Evolutionary conservation across 306 rosid species (phyloP).

Genomic region (Trifolium dubium): DNA sequence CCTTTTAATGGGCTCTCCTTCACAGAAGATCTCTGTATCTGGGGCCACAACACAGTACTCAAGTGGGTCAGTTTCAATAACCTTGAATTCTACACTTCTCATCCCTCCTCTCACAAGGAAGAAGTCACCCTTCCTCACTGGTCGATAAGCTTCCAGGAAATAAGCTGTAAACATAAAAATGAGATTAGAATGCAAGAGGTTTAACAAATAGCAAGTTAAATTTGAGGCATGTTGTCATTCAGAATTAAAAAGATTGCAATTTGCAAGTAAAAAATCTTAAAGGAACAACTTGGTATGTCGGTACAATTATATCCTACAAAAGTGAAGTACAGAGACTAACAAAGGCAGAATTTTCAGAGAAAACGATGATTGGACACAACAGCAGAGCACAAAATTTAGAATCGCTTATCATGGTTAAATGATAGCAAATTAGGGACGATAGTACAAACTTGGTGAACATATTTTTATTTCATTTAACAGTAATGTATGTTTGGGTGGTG

Average conservation of each 20-base stretch:
- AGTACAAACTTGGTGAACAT: neutral
- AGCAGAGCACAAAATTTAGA: constrained; percentile 1
- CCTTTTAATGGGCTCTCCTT: constrained; percentile 89
- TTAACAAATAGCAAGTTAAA: neutral
- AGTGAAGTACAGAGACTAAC: neutral
- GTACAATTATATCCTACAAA: neutral
- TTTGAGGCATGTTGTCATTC: neutral
- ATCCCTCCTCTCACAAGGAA: constrained; percentile 99
- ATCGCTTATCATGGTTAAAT: neutral
- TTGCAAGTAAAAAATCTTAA: neutral
- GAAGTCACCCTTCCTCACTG: constrained; percentile 90
- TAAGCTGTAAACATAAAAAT: constrained; percentile 66
- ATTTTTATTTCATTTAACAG: neutral
- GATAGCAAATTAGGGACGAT: neutral
- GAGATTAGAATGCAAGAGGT: constrained; percentile 10
- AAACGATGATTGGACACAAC: neutral
- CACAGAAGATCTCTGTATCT: constrained; percentile 96
- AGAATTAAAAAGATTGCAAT: neutral
- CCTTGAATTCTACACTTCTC: constrained; percentile 98
- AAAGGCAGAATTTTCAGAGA: neutral
- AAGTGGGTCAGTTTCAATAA: constrained; percentile 88
- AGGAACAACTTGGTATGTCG: neutral
- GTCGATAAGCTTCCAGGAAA: constrained; percentile 91
- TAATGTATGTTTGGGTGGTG: neutral
- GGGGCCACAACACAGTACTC: constrained; percentile 99